Base-by-base conservation (phyloP, 78 protist genomes). In the Polysphondylium violaceum region DNA sequence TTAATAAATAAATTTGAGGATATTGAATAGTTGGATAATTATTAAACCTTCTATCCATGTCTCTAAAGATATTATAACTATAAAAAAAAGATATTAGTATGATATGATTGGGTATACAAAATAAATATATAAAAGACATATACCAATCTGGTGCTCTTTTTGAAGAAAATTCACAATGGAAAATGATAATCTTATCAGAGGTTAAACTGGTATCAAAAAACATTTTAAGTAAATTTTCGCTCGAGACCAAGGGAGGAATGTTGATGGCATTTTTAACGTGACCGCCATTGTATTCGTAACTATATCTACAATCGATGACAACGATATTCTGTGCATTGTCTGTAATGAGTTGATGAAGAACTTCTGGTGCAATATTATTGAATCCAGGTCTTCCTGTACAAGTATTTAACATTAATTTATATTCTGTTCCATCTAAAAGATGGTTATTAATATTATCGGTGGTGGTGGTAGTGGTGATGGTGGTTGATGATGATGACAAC, bases 131-230 rank as follows among this genome's bases (percentile, higher is more conserved):
- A 8, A 44, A 14, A 16, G 14, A 71, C 77, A 21, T n/a, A n/a
- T 71, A 71, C 77, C 89, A 81, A 23, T 81, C 89, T 23, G 97
- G 97, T 14, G 92, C 97, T 68, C 97, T 74, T 60, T 94, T 74
- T 71, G 93, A 78, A 6, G 96, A 94, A 73, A 94, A 95, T 68
- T 95, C 97, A 87, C 97, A 95, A 63, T 95, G 96, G 56, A 95
- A 95, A 19, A 94, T 51, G 59, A 94, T 88, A n/a, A 68, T 68
- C 38, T 72, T 88, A 23, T 56, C 38, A 7, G 25, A 41, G n/a
- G 55, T 41, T 35, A 23, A 17, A 60, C 36, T 41, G 11, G 0
- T 16, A 8, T 68, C 51, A 50, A 78, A 75, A 41, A 94, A 85
- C 63, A 17, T 19, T 12, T 38, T 56, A n/a, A 90, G 25, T 35